Percentiles rank a stretch among this genome's conserved stretches.
Evolutionary conservation across 371 early-diverging fungal genomes (phyloP).

Genomic region (Mortierella sp.): DNA sequence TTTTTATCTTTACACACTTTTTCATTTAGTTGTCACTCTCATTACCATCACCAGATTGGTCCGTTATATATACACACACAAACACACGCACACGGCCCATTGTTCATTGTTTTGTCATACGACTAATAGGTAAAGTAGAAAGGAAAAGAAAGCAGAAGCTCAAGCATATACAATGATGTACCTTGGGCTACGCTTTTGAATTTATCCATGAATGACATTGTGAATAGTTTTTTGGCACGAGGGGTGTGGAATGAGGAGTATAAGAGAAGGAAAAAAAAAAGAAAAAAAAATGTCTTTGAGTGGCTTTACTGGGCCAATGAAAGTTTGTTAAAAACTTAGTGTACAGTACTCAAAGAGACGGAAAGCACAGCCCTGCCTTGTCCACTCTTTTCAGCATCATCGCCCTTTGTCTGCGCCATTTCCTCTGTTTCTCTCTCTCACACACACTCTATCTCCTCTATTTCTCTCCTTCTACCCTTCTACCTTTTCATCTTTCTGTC

Average conservation of each 20-base stretch:
- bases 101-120: background rate
- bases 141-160: background rate
- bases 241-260: background rate
- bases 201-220: slow-evolving; percentile 54
- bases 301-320: no score
- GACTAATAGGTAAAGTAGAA: background rate
- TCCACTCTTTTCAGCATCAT: no score
- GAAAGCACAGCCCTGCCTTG: background rate
- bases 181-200: slow-evolving; percentile 51
- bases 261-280: background rate
- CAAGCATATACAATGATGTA: slow-evolving; percentile 7
- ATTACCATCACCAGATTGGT: background rate
- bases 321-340: no score
- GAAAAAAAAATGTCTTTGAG: no score
- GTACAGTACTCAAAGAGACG: no score
- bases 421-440: background rate
- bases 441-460: background rate
- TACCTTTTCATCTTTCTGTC: background rate
- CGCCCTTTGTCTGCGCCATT: background rate
- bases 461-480: background rate
- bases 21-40: background rate
- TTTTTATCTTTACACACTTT: background rate
- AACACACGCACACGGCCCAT: no score
- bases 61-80: no score
- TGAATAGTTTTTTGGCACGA: background rate